phyloP scores from a whole-genome alignment of 352 stramenopile genomes.

The Globisporangium okanoganense region DNA sequence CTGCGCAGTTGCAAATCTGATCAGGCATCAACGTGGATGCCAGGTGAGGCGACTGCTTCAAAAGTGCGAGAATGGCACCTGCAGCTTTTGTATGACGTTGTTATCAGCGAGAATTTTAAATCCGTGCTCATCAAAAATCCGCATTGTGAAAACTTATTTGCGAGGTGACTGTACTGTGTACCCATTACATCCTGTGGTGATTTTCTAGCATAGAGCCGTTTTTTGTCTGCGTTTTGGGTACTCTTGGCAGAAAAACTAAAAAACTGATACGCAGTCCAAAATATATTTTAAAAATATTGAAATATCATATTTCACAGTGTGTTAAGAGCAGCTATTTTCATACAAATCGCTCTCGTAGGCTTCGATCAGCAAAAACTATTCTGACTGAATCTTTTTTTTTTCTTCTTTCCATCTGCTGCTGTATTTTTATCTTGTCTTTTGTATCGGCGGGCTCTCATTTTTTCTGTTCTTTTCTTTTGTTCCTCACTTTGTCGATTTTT shows the following conservation, averaged over 20 bases:
- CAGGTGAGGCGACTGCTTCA: too few relatives aligned
- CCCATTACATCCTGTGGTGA: background rate
- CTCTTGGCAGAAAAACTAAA: background rate
- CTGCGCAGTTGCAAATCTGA: background rate
- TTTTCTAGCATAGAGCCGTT: conserved; percentile 9
- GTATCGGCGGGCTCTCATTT: too few relatives aligned
- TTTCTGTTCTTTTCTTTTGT: too few relatives aligned
- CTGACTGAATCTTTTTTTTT: background rate
- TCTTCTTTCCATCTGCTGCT: too few relatives aligned
- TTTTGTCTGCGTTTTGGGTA: background rate
- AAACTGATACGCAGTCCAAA: background rate
- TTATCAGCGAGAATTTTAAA: background rate
- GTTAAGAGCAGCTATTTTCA: background rate
- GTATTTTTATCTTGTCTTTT: too few relatives aligned
- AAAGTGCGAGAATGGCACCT: background rate
- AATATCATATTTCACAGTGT: background rate
- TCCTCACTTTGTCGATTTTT: too few relatives aligned
- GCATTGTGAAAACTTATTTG: background rate
- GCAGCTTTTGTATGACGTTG: background rate
- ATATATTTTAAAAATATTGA: background rate
- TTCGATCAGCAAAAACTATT: background rate
- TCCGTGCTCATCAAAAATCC: background rate
- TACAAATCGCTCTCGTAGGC: background rate
- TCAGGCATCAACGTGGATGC: background rate
- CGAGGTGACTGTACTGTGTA: background rate